Conservation (phyloP, 257 asterid species). For the Lantana camara region DNA sequence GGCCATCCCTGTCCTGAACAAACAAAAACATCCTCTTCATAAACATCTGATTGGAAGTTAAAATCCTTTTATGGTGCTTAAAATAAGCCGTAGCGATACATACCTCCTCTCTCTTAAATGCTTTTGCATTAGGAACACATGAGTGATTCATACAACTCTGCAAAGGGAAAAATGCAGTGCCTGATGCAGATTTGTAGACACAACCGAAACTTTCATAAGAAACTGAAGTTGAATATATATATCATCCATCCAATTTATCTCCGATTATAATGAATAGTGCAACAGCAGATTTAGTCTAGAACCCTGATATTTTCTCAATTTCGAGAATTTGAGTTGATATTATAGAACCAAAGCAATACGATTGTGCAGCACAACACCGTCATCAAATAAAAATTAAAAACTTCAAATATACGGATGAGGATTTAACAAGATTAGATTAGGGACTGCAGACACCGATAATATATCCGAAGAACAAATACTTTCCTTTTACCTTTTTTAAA, state of each 20-base stretch:
- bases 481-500: neutral
- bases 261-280: neutral
- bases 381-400: neutral
- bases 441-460: neutral
- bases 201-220: conserved; percentile 6
- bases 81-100: neutral
- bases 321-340: neutral
- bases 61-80: neutral
- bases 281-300: neutral
- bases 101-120: conserved; percentile 93
- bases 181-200: conserved; percentile 44
- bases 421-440: neutral
- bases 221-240: neutral
- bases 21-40: conserved; percentile 21
- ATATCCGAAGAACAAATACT: neutral
- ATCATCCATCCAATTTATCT: neutral
- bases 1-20: conserved; percentile 81
- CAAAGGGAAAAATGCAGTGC: conserved; percentile 86
- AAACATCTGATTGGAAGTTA: conserved; percentile 1
- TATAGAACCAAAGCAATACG: neutral
- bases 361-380: neutral
- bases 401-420: neutral
- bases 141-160: conserved; percentile 98
- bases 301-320: neutral
- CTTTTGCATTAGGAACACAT: conserved; percentile 86